phyloP scores from a whole-genome alignment of 2,329 filamentous ascomycete species.

The Pseudogymnoascus sp. region DNA sequence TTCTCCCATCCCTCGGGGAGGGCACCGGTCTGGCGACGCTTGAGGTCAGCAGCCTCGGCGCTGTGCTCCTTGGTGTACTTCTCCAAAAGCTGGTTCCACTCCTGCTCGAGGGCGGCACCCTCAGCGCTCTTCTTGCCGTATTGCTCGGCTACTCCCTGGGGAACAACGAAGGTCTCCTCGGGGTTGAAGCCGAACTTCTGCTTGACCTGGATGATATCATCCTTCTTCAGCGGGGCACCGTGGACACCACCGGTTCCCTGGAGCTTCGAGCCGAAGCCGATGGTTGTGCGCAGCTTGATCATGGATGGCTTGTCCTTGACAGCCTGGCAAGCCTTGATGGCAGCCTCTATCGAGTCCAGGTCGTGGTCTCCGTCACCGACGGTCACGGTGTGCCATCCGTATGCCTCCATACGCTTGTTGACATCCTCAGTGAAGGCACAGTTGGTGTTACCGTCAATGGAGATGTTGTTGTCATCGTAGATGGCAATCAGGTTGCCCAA shows the following conservation, averaged over 20 bases:
- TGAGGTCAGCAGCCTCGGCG: conserved; percentile 70
- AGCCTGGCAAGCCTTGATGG: conserved; percentile 74
- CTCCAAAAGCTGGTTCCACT: conserved; percentile 90
- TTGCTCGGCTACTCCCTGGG: conserved; percentile 86
- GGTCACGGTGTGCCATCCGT: conserved; percentile 86
- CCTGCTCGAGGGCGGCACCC: conserved; percentile 80
- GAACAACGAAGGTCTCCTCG: conserved; percentile 83
- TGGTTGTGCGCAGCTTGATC: conserved; percentile 95
- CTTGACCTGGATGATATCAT: conserved; percentile 93
- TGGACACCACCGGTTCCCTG: conserved; percentile 94
- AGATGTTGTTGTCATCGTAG: conserved; percentile 99
- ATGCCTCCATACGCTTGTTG: conserved; percentile 85
- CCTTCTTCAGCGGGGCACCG: conserved; percentile 89
- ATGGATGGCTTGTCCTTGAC: conserved; percentile 95
- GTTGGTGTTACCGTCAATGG: conserved; percentile 89
- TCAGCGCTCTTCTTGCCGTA: conserved; percentile 79
- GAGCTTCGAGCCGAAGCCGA: conserved; percentile 88
- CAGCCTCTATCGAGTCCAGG: conserved; percentile 77
- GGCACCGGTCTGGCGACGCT: conserved; percentile 69
- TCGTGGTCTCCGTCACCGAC: conserved; percentile 86
- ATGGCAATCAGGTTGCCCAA: conserved; percentile 94
- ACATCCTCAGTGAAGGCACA: conserved; percentile 97
- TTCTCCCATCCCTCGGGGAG: conserved; percentile 97
- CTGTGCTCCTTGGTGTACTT: conserved; percentile 77
- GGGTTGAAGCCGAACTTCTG: conserved; percentile 93